Evolutionary conservation across 1,284 basidiomycete genomes (phyloP).

Genomic region (Cronartium quercuum): DNA sequence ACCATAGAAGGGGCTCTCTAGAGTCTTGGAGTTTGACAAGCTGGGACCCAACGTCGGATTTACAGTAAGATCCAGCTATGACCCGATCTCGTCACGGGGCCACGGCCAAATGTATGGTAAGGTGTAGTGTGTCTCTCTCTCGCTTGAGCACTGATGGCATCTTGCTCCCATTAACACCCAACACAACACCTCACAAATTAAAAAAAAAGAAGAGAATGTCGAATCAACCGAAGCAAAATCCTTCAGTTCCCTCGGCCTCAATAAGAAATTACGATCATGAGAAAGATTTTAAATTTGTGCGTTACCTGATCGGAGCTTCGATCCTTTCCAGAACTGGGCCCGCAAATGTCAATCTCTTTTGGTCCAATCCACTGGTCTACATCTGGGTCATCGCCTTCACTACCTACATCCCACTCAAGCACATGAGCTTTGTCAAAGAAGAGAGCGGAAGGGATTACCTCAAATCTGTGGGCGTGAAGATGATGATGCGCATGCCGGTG

Average conservation of each 20-base stretch:
- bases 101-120: too few species aligned
- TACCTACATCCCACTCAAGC: slow-evolving; percentile 3
- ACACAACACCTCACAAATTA: too few species aligned
- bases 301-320: slow-evolving; percentile 15
- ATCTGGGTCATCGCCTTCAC: slow-evolving; percentile 25
- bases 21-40: too few species aligned
- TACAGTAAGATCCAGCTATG: too few species aligned
- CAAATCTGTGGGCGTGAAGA: not conserved
- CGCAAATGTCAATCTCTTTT: slow-evolving; percentile 14
- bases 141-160: too few species aligned
- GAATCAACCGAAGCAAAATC: too few species aligned
- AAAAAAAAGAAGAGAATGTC: too few species aligned
- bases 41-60: too few species aligned
- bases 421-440: not conserved
- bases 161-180: too few species aligned
- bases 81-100: too few species aligned
- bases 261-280: slow-evolving; percentile 6
- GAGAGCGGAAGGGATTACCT: not conserved
- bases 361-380: slow-evolving; percentile 30
- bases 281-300: slow-evolving; percentile 13
- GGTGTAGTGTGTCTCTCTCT: too few species aligned
- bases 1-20: too few species aligned
- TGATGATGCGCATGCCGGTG: slow-evolving; percentile 13
- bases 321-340: not conserved
- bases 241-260: not conserved